phyloP scores from a whole-genome alignment of 108 stramenopile genomes.

The Cyclotella distinguenda region DNA sequence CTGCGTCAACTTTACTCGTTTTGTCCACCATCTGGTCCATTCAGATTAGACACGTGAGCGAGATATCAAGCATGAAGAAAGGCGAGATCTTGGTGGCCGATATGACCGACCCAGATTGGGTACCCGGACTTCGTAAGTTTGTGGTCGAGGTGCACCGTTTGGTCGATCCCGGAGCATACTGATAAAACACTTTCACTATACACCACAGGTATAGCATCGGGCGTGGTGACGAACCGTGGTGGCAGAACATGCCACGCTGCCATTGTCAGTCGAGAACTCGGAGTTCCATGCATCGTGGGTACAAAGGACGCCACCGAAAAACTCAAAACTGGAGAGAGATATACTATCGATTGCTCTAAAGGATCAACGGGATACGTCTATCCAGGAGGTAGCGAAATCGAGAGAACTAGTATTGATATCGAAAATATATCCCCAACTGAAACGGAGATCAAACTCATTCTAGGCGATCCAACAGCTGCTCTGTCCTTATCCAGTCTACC shows the following conservation, averaged over 20 bases:
- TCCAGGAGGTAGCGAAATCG: conserved; percentile 21
- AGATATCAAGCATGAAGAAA: conserved; percentile 24
- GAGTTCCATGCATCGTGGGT: conserved; percentile 54
- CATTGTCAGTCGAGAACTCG: conserved; percentile 52
- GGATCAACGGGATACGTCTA: conserved; percentile 27
- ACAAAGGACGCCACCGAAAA: conserved; percentile 45
- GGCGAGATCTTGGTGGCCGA: conserved; percentile 40
- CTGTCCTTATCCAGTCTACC: conserved; percentile 37
- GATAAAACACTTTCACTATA: too few species aligned
- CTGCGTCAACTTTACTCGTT: neutral
- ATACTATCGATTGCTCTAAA: conserved; percentile 41
- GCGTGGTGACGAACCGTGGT: conserved; percentile 51
- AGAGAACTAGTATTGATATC: conserved; percentile 30
- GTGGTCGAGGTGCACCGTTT: too few species aligned
- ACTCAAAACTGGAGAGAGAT: conserved; percentile 43
- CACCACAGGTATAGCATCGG: conserved; percentile 28
- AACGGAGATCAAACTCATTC: conserved; percentile 50
- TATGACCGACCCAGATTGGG: conserved; percentile 56
- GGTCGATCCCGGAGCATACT: too few species aligned
- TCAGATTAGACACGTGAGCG: conserved; percentile 34
- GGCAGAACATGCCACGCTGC: conserved; percentile 56
- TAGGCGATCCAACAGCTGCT: conserved; percentile 51
- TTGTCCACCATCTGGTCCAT: neutral
- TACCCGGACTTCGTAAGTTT: conserved; percentile 28
- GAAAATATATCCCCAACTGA: conserved; percentile 34